A percentile compares a stretch with the other conserved stretches of the same genome.
These are phyloP conservation scores for Sesbania bispinosa DNA, from an alignment of 306 rosid genomes.

Conservation along the genomic window DNA sequence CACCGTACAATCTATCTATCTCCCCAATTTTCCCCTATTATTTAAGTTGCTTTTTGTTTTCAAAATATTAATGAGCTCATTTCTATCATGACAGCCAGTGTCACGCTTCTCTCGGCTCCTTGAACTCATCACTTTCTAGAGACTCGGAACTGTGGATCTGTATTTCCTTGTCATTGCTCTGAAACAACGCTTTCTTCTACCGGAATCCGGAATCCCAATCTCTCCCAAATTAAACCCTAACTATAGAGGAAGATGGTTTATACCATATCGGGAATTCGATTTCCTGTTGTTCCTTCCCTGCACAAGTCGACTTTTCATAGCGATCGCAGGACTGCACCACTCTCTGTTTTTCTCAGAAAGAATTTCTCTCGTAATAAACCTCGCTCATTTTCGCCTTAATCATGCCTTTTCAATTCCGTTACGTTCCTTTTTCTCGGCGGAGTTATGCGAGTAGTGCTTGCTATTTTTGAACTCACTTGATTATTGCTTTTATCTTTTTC, in stretches of 20 bases:
- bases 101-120: constrained; percentile 47
- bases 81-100: background rate
- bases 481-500: background rate
- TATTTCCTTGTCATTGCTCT: background rate
- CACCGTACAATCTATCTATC: constrained; percentile 9
- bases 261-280: constrained; percentile 69
- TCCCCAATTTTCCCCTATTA: background rate
- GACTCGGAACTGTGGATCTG: background rate
- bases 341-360: constrained; percentile 40
- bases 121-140: constrained; percentile 10
- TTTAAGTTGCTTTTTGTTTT: background rate
- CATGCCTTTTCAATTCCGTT: constrained; percentile 12
- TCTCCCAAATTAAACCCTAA: no score
- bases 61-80: background rate
- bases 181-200: background rate
- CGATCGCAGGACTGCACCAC: constrained; percentile 37
- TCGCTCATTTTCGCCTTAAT: constrained; percentile 1
- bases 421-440: background rate
- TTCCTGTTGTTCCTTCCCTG: constrained; percentile 49
- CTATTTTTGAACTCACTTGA: constrained; percentile 13
- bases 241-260: constrained; percentile 49
- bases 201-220: no score
- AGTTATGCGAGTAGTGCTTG: constrained; percentile 1
- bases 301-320: constrained; percentile 36
- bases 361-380: constrained; percentile 47